Percentiles rank a stretch among this genome's conserved stretches.
Evolutionary conservation across 2,329 filamentous ascomycete genomes (phyloP).

Genomic region (Fusarium foetens): DNA sequence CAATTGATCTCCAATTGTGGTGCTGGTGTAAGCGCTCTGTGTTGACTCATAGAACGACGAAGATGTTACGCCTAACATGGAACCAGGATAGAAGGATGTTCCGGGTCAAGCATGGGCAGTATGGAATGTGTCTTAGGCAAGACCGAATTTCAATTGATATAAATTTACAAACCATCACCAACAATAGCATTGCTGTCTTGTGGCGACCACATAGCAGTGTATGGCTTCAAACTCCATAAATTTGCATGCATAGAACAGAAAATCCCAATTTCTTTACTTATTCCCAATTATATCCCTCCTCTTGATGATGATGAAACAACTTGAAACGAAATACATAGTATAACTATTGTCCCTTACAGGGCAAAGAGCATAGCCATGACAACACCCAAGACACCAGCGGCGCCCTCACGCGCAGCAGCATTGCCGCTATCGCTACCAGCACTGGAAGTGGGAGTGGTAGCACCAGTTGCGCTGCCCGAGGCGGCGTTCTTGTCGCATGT

Average conservation of each 20-base stretch:
- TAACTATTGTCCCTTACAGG: conserved; percentile 31
- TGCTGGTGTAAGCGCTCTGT: neutral
- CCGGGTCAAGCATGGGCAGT: neutral
- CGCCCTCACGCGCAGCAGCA: conserved; percentile 24
- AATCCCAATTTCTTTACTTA: neutral
- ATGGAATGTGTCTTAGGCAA: no score
- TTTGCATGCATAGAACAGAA: conserved; percentile 17
- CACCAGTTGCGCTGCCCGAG: conserved; percentile 8
- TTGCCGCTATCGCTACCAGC: conserved; percentile 2
- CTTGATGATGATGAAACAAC: neutral
- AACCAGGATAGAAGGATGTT: neutral
- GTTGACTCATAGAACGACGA: neutral
- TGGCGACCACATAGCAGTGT: conserved; percentile 17
- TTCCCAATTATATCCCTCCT: conserved; percentile 10
- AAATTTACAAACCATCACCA: neutral
- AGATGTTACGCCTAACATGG: neutral
- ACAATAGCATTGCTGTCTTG: conserved; percentile 13
- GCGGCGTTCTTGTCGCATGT: conserved; percentile 46
- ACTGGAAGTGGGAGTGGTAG: conserved; percentile 22
- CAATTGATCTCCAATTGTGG: neutral
- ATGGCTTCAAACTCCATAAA: conserved; percentile 24
- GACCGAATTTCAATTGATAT: neutral
- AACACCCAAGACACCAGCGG: conserved; percentile 43
- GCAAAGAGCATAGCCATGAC: conserved; percentile 45
- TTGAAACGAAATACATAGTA: neutral